Evolutionary conservation across 805 yeast genomes (phyloP).

Genomic region (Dipodascus albidus): DNA sequence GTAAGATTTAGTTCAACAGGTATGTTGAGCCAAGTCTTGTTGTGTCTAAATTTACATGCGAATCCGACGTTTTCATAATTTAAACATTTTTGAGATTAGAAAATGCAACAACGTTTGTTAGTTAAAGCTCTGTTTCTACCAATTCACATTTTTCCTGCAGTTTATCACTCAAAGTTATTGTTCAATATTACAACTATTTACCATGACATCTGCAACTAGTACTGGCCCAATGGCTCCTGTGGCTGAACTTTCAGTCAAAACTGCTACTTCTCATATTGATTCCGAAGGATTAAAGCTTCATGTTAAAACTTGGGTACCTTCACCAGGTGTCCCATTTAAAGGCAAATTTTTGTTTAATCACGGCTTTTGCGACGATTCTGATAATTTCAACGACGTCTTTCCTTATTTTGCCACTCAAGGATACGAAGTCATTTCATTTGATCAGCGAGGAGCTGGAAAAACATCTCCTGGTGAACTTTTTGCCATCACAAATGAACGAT

Average conservation of each 20-base stretch:
- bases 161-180: too few species aligned
- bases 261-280: background rate
- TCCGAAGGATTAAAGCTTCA: background rate
- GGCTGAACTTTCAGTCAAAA: background rate
- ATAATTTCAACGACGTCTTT: conserved; percentile 22
- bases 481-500: conserved; percentile 25
- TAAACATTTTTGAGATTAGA: too few species aligned
- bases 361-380: conserved; percentile 28
- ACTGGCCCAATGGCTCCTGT: too few species aligned
- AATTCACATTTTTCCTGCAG: too few species aligned
- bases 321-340: conserved; percentile 11
- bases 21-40: too few species aligned
- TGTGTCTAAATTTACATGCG: too few species aligned
- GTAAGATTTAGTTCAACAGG: too few species aligned
- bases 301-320: conserved; percentile 12
- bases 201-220: too few species aligned
- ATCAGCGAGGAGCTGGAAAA: conserved; percentile 30
- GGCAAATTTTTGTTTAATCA: conserved; percentile 26
- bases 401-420: conserved; percentile 22
- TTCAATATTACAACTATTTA: too few species aligned
- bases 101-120: too few species aligned
- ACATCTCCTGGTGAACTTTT: conserved; percentile 20
- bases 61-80: too few species aligned
- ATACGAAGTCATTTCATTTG: conserved; percentile 25
- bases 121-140: too few species aligned